Percentiles rank a stretch among this genome's conserved stretches.
Evolutionary conservation across 2,329 filamentous ascomycete genomes (phyloP).

Genomic region (Alternaria triticimaculans): DNA sequence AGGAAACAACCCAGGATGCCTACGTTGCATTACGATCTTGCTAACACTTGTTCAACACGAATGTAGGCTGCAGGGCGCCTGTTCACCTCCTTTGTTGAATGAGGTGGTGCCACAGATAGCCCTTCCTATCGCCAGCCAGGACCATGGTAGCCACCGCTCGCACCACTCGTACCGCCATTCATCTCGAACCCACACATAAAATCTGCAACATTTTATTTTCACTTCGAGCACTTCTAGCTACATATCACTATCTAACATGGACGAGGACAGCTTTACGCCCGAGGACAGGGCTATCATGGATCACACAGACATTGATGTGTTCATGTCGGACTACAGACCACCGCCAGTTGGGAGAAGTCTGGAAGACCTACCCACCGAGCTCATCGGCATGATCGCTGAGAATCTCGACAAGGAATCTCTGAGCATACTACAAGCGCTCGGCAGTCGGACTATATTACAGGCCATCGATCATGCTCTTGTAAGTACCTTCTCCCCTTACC

Average conservation of each 20-base stretch:
- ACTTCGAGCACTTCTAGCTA: not conserved
- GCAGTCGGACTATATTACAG: not conserved
- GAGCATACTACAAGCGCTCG: not conserved
- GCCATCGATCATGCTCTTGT: constrained; percentile 8
- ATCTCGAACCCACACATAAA: not conserved
- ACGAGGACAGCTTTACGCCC: not conserved
- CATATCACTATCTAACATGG: not conserved
- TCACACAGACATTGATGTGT: not conserved
- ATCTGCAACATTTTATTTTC: not conserved
- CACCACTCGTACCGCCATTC: not conserved
- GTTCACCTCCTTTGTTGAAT: not conserved
- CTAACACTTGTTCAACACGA: not conserved
- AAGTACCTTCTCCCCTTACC: not conserved
- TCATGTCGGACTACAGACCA: not conserved
- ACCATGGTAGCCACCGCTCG: constrained; percentile 2
- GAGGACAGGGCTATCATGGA: not conserved
- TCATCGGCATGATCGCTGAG: constrained; percentile 4
- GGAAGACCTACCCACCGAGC: constrained; percentile 3
- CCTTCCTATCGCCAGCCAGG: constrained; percentile 7
- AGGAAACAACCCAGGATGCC: not conserved
- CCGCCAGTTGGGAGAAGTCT: not conserved
- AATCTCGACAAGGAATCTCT: not conserved
- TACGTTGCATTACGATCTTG: not conserved
- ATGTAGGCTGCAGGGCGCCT: not conserved
- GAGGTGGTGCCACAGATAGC: not conserved